phyloP scores from a whole-genome alignment of 2,329 filamentous ascomycete genomes.

The Fusarium chlamydosporum region DNA sequence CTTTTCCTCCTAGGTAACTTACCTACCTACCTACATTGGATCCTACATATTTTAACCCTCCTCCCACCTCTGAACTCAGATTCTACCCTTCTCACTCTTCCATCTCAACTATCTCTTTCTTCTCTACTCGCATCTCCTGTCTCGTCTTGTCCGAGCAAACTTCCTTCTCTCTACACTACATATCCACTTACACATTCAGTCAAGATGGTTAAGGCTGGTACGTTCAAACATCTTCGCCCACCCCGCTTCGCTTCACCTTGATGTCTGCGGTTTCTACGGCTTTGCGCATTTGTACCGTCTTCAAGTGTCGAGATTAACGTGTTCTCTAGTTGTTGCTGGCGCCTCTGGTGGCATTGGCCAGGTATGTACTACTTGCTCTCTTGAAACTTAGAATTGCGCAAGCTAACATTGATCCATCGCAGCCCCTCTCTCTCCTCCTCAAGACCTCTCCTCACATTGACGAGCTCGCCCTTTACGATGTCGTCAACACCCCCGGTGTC shows the following conservation, averaged over 20 bases:
- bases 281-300: neutral
- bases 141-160: slow-evolving; percentile 16
- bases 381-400: slow-evolving; percentile 24
- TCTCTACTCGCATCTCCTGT: slow-evolving; percentile 10
- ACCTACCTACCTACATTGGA: slow-evolving; percentile 20
- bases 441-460: slow-evolving; percentile 91
- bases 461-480: slow-evolving; percentile 98
- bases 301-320: slow-evolving; percentile 21
- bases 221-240: slow-evolving; percentile 47
- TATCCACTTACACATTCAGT: slow-evolving; percentile 43
- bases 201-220: slow-evolving; percentile 75
- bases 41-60: slow-evolving; percentile 44
- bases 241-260: slow-evolving; percentile 48
- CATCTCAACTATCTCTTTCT: slow-evolving; percentile 20
- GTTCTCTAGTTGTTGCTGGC: slow-evolving; percentile 81
- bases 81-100: slow-evolving; percentile 22
- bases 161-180: slow-evolving; percentile 20
- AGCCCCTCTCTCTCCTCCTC: slow-evolving; percentile 96
- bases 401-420: slow-evolving; percentile 31
- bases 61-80: slow-evolving; percentile 37
- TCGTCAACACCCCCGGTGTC: slow-evolving; percentile 98
- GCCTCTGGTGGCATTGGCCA: slow-evolving; percentile 99
- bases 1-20: slow-evolving; percentile 30
- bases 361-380: slow-evolving; percentile 65
- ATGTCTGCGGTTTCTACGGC: slow-evolving; percentile 5